Base-by-base conservation (phyloP, 176 grass and related monocot genomes). In the Bothriochloa decipiens region DNA sequence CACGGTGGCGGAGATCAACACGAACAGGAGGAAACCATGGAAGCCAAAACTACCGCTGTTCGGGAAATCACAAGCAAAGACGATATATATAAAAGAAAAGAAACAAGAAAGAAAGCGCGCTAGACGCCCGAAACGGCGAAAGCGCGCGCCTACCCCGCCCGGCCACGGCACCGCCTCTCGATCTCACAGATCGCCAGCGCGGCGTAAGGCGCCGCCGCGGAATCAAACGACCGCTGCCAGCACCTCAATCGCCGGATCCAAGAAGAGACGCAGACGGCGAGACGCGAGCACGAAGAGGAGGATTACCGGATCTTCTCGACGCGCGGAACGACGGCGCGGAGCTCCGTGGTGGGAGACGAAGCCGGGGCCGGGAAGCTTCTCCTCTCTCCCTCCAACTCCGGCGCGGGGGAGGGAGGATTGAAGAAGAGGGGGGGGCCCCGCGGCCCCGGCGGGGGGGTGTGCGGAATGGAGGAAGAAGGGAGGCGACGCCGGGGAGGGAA, bases 351-450 rank as follows among this genome's bases (percentile, higher is more conserved):
- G 3, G 2, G 41, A 15, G 25, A 0, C 15, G 22, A 22, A 4
- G 52, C 4, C 52, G 57, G 22, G 1, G 13, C 13, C 23, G 11
- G 65, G 4, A 36, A 70, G 79, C 33, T 39, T 81, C 66, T 81
- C 79, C 79, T 47, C 79, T 81, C 79, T 71, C 66, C 79, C 79
- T 57, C 79, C 49, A 81, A 57, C 79, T 81, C 79, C 79, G 79
- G 66, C 79, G 49, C 66, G 25, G 33, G 33, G 79, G 66, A 81
- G 79, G 47, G 66, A 81, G 79, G 66, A 81, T 70, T 20, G 66
- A 41, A 70, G 79, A 81, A 57, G 79, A 81, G 65, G 28, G 49
- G 49, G 79, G 78, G 22, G n/a, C n/a, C n/a, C n/a, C n/a, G n/a
- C n/a, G n/a, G n/a, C n/a, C n/a, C n/a, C n/a, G n/a, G n/a, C n/a